Conservation (phyloP, 306 rosid genomes). For the Albizia julibrissin region DNA sequence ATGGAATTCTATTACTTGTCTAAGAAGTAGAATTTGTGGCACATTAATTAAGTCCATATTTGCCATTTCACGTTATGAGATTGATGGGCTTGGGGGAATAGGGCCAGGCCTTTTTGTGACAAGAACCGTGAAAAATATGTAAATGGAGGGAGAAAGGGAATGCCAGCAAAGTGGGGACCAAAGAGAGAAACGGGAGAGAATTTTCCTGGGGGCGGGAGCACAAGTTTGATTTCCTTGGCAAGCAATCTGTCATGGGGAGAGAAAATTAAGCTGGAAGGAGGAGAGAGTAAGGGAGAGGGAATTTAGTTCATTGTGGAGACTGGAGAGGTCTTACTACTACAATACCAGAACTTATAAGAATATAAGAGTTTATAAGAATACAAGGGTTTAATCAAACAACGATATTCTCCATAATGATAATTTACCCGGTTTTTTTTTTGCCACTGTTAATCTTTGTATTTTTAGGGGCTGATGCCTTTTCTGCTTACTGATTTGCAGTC, state of each 20-base stretch:
- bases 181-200: background rate
- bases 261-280: background rate
- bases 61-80: conserved; percentile 24
- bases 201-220: background rate
- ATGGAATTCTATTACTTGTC: conserved; percentile 28
- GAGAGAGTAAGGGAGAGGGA: background rate
- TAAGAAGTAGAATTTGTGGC: conserved; percentile 20
- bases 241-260: background rate
- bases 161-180: background rate
- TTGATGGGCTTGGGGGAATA: background rate
- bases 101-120: background rate
- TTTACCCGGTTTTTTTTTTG: conserved; percentile 13
- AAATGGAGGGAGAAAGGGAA: background rate
- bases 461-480: conserved; percentile 33
- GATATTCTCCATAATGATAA: conserved; percentile 7
- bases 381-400: background rate
- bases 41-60: conserved; percentile 10
- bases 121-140: background rate
- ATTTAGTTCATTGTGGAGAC: background rate
- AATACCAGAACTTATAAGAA: too few relatives aligned
- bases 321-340: background rate
- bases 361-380: background rate
- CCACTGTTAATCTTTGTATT: conserved; percentile 10
- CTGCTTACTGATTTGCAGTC: conserved; percentile 57
- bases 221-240: background rate